Evolutionary conservation across 371 early-diverging fungal species (phyloP).

Genomic region (Mucor plumbeus): DNA sequence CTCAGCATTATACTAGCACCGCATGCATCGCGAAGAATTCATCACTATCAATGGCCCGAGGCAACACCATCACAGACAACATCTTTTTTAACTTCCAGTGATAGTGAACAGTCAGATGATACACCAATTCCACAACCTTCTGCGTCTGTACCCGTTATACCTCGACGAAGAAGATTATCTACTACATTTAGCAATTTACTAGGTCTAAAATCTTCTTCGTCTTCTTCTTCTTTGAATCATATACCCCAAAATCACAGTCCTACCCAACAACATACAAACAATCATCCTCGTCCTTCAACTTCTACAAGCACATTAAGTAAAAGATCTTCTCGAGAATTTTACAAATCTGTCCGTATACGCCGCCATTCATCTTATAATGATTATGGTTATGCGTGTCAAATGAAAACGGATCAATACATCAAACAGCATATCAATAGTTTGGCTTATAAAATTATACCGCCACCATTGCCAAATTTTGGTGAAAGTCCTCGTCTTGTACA

Average conservation of each 20-base stretch:
- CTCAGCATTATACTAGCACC: slow-evolving; percentile 45
- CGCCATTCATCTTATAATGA: slow-evolving; percentile 51
- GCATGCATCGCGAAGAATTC: slow-evolving; percentile 38
- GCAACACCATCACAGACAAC: background rate
- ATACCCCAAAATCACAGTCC: background rate
- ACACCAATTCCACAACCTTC: background rate
- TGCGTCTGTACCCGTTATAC: slow-evolving; percentile 3
- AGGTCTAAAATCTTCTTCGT: slow-evolving; percentile 9
- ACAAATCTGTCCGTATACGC: slow-evolving; percentile 30
- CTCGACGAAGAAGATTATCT: slow-evolving; percentile 16
- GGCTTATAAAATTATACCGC: background rate
- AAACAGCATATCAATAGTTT: slow-evolving; percentile 20
- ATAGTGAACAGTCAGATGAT: background rate
- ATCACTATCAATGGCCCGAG: slow-evolving; percentile 44
- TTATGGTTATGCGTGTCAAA: slow-evolving; percentile 50
- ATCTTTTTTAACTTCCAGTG: background rate
- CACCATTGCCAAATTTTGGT: slow-evolving; percentile 29
- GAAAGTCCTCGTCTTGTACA: slow-evolving; percentile 28
- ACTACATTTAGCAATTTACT: slow-evolving; percentile 23
- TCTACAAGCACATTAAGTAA: slow-evolving; percentile 4
- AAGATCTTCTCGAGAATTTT: slow-evolving; percentile 17
- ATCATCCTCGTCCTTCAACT: background rate
- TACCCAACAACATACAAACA: background rate
- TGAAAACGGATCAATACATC: slow-evolving; percentile 48
- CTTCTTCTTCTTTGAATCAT: background rate